phyloP scores from a whole-genome alignment of 1,284 basidiomycete genomes.

The Tetrapyrgos nigripes region DNA sequence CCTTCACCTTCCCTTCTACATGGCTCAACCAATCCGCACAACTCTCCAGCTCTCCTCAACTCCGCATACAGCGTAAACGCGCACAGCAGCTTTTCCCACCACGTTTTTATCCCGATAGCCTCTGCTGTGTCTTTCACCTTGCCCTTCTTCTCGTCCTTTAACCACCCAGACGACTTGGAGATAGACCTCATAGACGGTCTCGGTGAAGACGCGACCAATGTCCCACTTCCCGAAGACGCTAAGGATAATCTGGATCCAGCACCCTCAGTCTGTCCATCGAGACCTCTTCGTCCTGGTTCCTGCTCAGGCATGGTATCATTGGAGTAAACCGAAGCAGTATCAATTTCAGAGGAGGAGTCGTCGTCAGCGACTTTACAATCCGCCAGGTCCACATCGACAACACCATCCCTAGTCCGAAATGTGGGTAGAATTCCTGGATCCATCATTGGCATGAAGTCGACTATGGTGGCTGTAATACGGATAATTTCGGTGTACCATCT shows the following conservation, averaged over 20 bases:
- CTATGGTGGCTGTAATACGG: background rate
- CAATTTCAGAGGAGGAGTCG: background rate
- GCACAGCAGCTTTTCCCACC: constrained; percentile 49
- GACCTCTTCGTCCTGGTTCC: background rate
- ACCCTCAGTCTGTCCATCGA: background rate
- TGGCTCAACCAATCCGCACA: background rate
- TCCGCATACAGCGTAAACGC: constrained; percentile 62
- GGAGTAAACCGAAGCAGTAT: background rate
- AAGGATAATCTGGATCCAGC: background rate
- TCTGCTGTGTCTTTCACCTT: constrained; percentile 40
- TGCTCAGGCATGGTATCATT: background rate
- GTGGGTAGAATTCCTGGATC: constrained; percentile 10
- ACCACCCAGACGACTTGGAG: background rate
- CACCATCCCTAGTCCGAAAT: background rate
- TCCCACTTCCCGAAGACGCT: background rate
- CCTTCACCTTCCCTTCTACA: background rate
- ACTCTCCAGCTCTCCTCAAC: constrained; percentile 29
- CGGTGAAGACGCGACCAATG: background rate
- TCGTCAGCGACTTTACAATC: background rate
- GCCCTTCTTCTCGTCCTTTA: background rate
- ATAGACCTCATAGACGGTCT: background rate
- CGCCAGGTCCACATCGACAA: background rate
- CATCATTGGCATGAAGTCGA: background rate
- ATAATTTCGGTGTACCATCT: background rate
- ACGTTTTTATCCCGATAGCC: constrained; percentile 34